Conservation (phyloP, 2,329 filamentous ascomycete genomes). For the Colletotrichum tropicicola region DNA sequence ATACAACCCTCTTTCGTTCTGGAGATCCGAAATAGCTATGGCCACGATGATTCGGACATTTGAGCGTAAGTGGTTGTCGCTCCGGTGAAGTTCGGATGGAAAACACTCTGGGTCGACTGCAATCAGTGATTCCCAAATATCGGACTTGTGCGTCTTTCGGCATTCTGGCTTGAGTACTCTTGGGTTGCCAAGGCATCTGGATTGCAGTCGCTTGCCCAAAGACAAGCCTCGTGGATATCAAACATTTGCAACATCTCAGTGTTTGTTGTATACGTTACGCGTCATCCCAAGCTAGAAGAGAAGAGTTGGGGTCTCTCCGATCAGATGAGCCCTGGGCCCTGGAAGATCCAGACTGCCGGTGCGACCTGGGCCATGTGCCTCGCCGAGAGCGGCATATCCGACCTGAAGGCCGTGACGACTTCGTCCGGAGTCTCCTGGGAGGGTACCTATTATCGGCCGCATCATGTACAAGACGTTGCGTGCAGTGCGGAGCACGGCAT, state of each 20-base stretch:
- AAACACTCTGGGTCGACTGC: neutral
- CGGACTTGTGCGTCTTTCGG: neutral
- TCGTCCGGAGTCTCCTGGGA: conserved; percentile 8
- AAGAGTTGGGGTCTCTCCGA: neutral
- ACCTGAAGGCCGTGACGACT: neutral
- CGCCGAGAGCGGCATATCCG: conserved; percentile 7
- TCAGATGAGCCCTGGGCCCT: conserved; percentile 1
- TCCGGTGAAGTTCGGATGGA: neutral
- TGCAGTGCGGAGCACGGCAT: neutral
- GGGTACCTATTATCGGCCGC: neutral
- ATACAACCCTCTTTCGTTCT: neutral
- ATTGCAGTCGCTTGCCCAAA: neutral
- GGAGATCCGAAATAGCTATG: neutral
- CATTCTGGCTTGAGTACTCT: too few relatives aligned
- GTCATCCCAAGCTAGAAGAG: neutral
- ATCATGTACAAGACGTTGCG: neutral
- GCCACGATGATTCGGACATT: too few relatives aligned
- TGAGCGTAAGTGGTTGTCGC: neutral
- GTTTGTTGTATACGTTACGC: neutral
- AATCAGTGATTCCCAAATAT: neutral
- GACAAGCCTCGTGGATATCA: conserved; percentile 2
- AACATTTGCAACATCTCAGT: neutral
- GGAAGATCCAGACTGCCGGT: conserved; percentile 3
- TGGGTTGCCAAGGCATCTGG: neutral
- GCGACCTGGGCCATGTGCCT: conserved; percentile 18